A percentile compares a stretch with the other conserved stretches of the same genome.
These are phyloP conservation scores for Scedosporium minutisporum DNA, from an alignment of 2,329 filamentous ascomycete species.

Conservation along the genomic window DNA sequence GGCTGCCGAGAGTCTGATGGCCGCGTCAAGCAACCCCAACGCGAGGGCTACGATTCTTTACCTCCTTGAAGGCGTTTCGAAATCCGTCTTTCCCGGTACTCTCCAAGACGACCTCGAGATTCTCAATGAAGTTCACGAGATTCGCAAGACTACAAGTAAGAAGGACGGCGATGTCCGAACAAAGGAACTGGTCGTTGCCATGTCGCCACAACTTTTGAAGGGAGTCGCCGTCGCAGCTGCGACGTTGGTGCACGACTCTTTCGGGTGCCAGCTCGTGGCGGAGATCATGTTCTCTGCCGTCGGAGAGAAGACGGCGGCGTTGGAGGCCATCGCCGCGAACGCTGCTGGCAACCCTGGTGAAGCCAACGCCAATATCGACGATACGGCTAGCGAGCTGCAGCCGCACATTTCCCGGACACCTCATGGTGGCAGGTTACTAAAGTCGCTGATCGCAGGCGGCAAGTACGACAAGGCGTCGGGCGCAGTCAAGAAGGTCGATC, in stretches of 20 bases:
- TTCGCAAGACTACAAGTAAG: slow-evolving; percentile 79
- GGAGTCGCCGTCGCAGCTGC: slow-evolving; percentile 60
- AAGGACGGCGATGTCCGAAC: slow-evolving; percentile 73
- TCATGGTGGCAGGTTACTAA: slow-evolving; percentile 73
- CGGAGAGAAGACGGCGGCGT: slow-evolving; percentile 66
- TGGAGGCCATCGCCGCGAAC: slow-evolving; percentile 58
- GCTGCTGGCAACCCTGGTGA: slow-evolving; percentile 46
- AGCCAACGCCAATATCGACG: slow-evolving; percentile 29
- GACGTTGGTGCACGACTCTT: slow-evolving; percentile 63
- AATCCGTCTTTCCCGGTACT: slow-evolving; percentile 49
- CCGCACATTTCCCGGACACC: slow-evolving; percentile 52
- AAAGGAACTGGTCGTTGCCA: slow-evolving; percentile 62
- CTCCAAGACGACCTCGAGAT: slow-evolving; percentile 59
- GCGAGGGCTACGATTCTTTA: slow-evolving; percentile 65
- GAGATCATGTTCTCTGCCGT: slow-evolving; percentile 70
- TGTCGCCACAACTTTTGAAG: slow-evolving; percentile 67
- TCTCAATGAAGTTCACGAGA: slow-evolving; percentile 66
- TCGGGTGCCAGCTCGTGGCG: slow-evolving; percentile 77
- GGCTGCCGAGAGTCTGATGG: slow-evolving; percentile 54
- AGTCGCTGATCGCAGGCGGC: slow-evolving; percentile 82
- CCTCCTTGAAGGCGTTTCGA: slow-evolving; percentile 62
- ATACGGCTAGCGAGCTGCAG: slow-evolving; percentile 16
- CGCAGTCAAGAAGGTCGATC: slow-evolving; percentile 60
- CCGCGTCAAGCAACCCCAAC: slow-evolving; percentile 55
- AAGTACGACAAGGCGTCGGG: slow-evolving; percentile 69